These are phyloP conservation scores for Nicotiana benthamiana DNA, from an alignment of 257 asterid genomes.

Conservation along the genomic window DNA sequence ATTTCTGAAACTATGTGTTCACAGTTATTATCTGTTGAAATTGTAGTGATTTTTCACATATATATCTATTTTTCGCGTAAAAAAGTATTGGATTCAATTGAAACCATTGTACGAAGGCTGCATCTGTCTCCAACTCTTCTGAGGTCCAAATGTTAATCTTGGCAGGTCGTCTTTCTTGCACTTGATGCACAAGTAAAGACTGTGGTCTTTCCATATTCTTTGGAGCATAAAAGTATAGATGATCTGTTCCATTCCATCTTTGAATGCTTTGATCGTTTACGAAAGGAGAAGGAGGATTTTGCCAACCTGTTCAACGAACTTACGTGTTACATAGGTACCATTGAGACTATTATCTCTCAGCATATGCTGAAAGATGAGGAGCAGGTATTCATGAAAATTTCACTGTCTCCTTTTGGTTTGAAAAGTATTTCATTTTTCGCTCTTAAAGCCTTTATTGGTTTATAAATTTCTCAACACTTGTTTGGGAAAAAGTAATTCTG, in stretches of 20 bases:
- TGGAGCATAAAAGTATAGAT: conserved; percentile 61
- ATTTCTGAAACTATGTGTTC: neutral
- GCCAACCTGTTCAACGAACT: conserved; percentile 45
- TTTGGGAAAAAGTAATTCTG: neutral
- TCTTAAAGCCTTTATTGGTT: neutral
- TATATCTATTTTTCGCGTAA: neutral
- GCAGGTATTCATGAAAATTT: conserved; percentile 39
- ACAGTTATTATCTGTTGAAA: neutral
- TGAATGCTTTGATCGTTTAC: conserved; percentile 45
- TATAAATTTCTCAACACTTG: neutral
- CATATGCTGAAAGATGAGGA: conserved; percentile 89
- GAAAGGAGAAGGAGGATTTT: conserved; percentile 31
- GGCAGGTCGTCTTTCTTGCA: conserved; percentile 78
- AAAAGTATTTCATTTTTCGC: neutral
- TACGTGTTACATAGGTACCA: conserved; percentile 47
- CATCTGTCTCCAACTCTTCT: conserved; percentile 5
- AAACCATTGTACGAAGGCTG: neutral
- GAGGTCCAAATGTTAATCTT: conserved; percentile 21
- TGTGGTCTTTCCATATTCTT: conserved; percentile 47
- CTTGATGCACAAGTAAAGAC: conserved; percentile 65
- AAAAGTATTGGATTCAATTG: neutral
- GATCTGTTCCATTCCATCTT: conserved; percentile 42
- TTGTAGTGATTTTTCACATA: neutral
- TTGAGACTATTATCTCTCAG: conserved; percentile 51
- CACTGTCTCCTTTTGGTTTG: neutral